phyloP scores from a whole-genome alignment of 1,284 basidiomycete genomes.

The Cryptococcus sp. region DNA sequence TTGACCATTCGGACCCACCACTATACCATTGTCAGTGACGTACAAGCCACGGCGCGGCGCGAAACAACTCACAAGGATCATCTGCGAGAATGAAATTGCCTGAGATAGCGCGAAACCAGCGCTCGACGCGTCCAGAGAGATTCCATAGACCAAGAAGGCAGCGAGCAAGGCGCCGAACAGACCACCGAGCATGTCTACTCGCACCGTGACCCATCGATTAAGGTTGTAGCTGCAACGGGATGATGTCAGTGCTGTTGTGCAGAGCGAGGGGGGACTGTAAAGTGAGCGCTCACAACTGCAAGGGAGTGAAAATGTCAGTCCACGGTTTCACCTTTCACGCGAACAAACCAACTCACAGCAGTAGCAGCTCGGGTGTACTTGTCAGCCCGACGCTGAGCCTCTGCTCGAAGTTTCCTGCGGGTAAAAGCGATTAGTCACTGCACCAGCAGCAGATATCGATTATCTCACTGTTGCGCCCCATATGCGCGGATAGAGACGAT shows the following conservation, averaged over 20 bases:
- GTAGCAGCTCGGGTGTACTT: constrained; percentile 52
- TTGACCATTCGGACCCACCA: constrained; percentile 52
- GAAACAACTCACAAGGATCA: constrained; percentile 34
- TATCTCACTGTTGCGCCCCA: constrained; percentile 44
- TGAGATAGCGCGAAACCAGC: constrained; percentile 53
- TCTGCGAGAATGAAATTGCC: constrained; percentile 48
- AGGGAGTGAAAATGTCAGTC: neutral
- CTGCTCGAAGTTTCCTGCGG: constrained; percentile 34
- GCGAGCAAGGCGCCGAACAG: constrained; percentile 46
- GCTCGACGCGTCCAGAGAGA: constrained; percentile 39
- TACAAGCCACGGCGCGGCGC: constrained; percentile 1
- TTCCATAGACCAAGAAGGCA: constrained; percentile 49
- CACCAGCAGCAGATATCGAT: neutral
- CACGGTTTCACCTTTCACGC: neutral
- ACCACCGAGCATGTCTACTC: constrained; percentile 52
- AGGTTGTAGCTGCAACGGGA: constrained; percentile 42
- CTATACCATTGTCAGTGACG: constrained; percentile 3
- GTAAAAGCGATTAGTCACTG: neutral
- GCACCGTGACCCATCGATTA: constrained; percentile 51
- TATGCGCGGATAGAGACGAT: constrained; percentile 58
- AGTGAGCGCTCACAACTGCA: constrained; percentile 20
- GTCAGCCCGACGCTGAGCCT: constrained; percentile 47
- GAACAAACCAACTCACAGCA: constrained; percentile 22
- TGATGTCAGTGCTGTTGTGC: neutral
- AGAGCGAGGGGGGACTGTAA: neutral